These are phyloP conservation scores for Aaosphaeria pasadenensis DNA, from an alignment of 2,329 filamentous ascomycete species.

Conservation along the genomic window DNA sequence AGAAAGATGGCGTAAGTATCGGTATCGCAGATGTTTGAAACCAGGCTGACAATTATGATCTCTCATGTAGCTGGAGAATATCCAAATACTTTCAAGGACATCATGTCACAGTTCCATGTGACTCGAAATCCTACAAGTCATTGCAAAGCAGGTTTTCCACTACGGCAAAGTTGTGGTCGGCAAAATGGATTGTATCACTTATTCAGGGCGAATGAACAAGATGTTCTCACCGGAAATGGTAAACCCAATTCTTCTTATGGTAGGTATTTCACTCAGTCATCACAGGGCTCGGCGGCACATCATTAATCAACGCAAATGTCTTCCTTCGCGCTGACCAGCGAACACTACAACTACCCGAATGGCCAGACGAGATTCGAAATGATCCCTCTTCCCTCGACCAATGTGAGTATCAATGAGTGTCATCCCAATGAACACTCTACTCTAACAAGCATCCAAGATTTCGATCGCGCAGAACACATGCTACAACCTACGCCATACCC, in stretches of 20 bases:
- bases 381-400: conserved; percentile 42
- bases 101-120: conserved; percentile 53
- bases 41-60: background rate
- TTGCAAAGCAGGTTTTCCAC: background rate
- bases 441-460: conserved; percentile 44
- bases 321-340: conserved; percentile 59
- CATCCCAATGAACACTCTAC: background rate
- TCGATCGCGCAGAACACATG: conserved; percentile 53
- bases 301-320: conserved; percentile 65
- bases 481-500: conserved; percentile 61
- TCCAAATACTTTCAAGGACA: conserved; percentile 48
- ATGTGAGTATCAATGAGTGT: conserved; percentile 44
- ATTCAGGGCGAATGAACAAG: conserved; percentile 61
- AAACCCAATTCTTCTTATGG: conserved; percentile 3
- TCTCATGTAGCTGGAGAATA: conserved; percentile 54
- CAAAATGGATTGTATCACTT: conserved; percentile 62
- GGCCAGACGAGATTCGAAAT: conserved; percentile 57
- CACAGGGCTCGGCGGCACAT: conserved; percentile 61
- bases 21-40: background rate
- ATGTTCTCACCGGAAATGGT: conserved; percentile 60
- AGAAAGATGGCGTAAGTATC: conserved; percentile 56
- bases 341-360: conserved; percentile 53
- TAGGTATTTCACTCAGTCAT: background rate
- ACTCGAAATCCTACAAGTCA: conserved; percentile 50
- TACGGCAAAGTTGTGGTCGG: background rate